Evolutionary conservation across 1,284 basidiomycete species (phyloP).

Genomic region (Ceratobasidium theobromae): DNA sequence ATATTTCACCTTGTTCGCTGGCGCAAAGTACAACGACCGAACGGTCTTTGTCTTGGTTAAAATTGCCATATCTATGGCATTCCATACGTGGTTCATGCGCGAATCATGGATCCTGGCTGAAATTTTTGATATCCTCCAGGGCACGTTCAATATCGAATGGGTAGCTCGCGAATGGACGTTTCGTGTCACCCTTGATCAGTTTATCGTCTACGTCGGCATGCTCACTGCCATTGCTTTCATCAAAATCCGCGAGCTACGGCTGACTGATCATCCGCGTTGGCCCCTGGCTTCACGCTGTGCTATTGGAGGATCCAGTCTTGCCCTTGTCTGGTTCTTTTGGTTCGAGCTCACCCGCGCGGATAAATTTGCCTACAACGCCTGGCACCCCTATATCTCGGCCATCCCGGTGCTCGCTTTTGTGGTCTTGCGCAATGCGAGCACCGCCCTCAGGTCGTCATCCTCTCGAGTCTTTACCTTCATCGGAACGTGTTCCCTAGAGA

Average conservation of each 20-base stretch:
- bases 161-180: conserved; percentile 83
- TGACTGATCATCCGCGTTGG: conserved; percentile 73
- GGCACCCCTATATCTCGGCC: conserved; percentile 82
- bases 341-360: conserved; percentile 75
- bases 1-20: conserved; percentile 74
- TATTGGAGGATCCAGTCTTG: conserved; percentile 53
- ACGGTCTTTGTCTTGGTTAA: conserved; percentile 69
- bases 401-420: conserved; percentile 77
- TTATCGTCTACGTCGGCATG: conserved; percentile 87
- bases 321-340: conserved; percentile 73
- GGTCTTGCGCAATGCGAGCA: conserved; percentile 72
- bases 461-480: conserved; percentile 76
- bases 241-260: conserved; percentile 70
- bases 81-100: conserved; percentile 68
- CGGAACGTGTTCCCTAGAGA: conserved; percentile 80
- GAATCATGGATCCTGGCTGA: conserved; percentile 62
- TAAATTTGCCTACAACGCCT: conserved; percentile 83
- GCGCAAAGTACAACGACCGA: conserved; percentile 71
- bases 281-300: conserved; percentile 53
- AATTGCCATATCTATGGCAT: conserved; percentile 61
- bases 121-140: conserved; percentile 64
- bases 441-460: conserved; percentile 65
- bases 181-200: conserved; percentile 82
- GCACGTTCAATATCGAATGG: conserved; percentile 75
- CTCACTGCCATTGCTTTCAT: conserved; percentile 69